Base-by-base conservation (phyloP, 2,329 filamentous ascomycete species). In the Leptosphaerulina australis region DNA sequence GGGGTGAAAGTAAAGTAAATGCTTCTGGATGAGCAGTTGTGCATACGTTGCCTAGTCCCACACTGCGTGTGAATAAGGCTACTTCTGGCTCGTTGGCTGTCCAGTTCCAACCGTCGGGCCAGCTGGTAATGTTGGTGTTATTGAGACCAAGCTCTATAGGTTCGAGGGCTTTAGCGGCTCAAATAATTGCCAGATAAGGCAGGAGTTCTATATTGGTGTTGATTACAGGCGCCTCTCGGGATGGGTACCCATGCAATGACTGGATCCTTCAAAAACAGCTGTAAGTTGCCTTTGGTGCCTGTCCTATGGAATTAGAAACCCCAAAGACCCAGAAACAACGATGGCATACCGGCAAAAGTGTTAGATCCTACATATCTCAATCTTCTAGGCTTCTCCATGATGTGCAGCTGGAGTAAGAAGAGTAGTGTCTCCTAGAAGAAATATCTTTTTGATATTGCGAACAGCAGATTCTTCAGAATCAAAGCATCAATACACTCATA, bases 181-280 rank as follows among this genome's bases (percentile, higher is more conserved):
- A 5, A 20, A n/a, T 29, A 52, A 4, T 40, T 53, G 40, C 50
- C 50, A 37, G 30, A 49, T 53, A 9, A 21, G 44, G 50, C 20
- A 53, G 40, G 44, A 44, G 36, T 2, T 0, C 25, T 36, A 10
- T 11, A 38, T 34, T 35, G 25, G 22, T 44, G 31, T 53, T 31
- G 50, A 53, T 44, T 29, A 29, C 50, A 22, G 39, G 45, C 50
- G 50, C 50, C 44, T 34, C 44, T 53, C 48, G 44, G 49, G 44
- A 39, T 47, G 49, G 49, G 43, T 52, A 52, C 44, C 49, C 43
- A 52, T 52, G 49, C 28, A 43, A 44, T 18, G 24, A 36, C 20
- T 31, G 28, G 24, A 41, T 46, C 48, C 41, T 45, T 36, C 21
- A 28, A 17, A n/a, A 37, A 40, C 33, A 26, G 25, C 28, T 21